phyloP scores from a whole-genome alignment of 2,329 filamentous ascomycete genomes.

The Claviceps humidiphila region DNA sequence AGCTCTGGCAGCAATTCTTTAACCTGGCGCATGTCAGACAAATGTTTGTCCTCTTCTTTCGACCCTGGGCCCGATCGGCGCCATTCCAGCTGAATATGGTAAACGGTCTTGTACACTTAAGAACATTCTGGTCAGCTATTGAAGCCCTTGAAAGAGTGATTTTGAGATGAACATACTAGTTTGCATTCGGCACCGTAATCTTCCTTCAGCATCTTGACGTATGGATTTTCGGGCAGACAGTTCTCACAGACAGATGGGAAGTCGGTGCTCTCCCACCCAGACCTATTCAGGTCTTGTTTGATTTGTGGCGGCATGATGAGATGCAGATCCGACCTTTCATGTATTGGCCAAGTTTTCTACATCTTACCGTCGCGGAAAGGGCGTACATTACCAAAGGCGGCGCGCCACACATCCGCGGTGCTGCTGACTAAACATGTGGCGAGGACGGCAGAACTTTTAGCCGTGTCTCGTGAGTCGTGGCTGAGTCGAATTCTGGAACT shows the following conservation, averaged over 20 bases:
- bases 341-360: background rate
- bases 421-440: slow-evolving; percentile 2
- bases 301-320: slow-evolving; percentile 70
- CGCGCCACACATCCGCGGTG: background rate
- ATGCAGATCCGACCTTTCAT: background rate
- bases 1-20: slow-evolving; percentile 98
- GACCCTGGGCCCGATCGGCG: slow-evolving; percentile 73
- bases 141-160: background rate
- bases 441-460: background rate
- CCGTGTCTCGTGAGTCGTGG: background rate
- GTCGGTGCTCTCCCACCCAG: slow-evolving; percentile 89
- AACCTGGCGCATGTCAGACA: slow-evolving; percentile 92
- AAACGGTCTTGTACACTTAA: slow-evolving; percentile 75
- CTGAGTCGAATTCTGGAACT: background rate
- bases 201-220: slow-evolving; percentile 98
- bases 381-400: background rate
- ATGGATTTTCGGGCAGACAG: slow-evolving; percentile 91
- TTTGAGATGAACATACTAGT: slow-evolving; percentile 27
- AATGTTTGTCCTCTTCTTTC: slow-evolving; percentile 87
- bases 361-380: background rate
- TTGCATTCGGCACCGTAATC: slow-evolving; percentile 84
- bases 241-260: slow-evolving; percentile 83
- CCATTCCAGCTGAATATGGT: slow-evolving; percentile 86
- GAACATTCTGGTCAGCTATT: slow-evolving; percentile 1
- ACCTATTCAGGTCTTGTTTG: slow-evolving; percentile 89